Evolutionary conservation across 768 basidiomycete genomes (phyloP).

Genomic region (Mycena indigotica): DNA sequence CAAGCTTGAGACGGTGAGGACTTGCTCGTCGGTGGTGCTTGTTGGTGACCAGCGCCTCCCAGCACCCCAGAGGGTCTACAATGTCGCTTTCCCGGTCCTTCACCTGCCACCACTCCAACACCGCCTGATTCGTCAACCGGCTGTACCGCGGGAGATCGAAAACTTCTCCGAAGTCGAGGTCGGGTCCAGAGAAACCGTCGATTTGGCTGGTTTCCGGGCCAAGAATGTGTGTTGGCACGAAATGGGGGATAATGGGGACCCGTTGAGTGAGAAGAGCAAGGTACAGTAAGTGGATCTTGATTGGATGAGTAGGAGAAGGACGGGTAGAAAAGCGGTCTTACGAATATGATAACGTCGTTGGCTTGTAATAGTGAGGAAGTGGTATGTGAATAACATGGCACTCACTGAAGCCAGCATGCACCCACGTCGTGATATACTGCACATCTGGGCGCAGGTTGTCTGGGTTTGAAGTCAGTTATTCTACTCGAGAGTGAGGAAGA

Average conservation of each 20-base stretch:
- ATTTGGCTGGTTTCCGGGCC: too few species aligned
- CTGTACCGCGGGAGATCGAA: conserved; percentile 37
- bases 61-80: conserved; percentile 35
- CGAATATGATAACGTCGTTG: conserved; percentile 11
- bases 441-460: conserved; percentile 48
- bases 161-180: conserved; percentile 34
- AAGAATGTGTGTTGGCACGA: conserved; percentile 33
- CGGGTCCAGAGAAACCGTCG: conserved; percentile 24
- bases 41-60: too few species aligned
- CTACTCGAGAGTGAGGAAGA: too few species aligned
- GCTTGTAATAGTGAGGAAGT: background rate
- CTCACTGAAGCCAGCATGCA: conserved; percentile 52
- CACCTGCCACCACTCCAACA: conserved; percentile 43
- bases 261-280: conserved; percentile 35
- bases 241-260: conserved; percentile 39
- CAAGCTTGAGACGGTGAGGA: too few species aligned
- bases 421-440: conserved; percentile 50
- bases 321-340: background rate
- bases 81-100: conserved; percentile 29
- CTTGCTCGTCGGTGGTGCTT: too few species aligned
- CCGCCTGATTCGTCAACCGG: conserved; percentile 27
- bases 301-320: background rate
- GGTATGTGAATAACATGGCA: conserved; percentile 38
- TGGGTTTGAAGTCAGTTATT: too few species aligned
- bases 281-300: conserved; percentile 38